A percentile compares a stretch with the other conserved stretches of the same genome.
Evolutionary conservation across 1,284 basidiomycete genomes (phyloP).

Genomic region (Ceratobasidium sp.): DNA sequence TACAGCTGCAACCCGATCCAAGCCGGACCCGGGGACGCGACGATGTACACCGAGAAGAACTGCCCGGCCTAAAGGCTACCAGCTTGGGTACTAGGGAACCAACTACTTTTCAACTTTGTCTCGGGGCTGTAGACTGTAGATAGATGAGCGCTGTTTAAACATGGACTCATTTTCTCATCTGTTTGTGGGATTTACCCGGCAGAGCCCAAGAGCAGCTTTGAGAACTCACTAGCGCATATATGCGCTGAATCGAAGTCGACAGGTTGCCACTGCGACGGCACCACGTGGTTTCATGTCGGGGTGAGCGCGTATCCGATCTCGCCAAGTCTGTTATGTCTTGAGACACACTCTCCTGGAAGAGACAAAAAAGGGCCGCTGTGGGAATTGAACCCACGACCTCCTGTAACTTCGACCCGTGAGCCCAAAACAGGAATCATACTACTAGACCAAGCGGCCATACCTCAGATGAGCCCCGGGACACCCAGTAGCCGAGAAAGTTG

Average conservation of each 20-base stretch:
- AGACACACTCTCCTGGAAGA: not conserved
- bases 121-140: not conserved
- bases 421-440: slow-evolving; percentile 47
- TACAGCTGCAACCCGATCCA: slow-evolving; percentile 55
- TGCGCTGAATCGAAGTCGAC: too few relatives aligned
- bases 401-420: slow-evolving; percentile 18
- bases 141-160: not conserved
- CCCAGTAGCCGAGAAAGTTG: too few relatives aligned
- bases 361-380: slow-evolving; percentile 42
- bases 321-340: too few relatives aligned
- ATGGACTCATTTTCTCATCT: slow-evolving; percentile 45
- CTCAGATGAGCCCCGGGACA: too few relatives aligned
- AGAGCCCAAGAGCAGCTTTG: too few relatives aligned
- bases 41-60: slow-evolving; percentile 46
- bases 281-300: too few relatives aligned
- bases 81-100: too few relatives aligned
- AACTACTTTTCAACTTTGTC: not conserved
- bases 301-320: too few relatives aligned
- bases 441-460: slow-evolving; percentile 46
- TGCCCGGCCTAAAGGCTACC: slow-evolving; percentile 36
- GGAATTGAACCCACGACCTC: slow-evolving; percentile 48
- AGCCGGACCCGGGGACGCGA: slow-evolving; percentile 49
- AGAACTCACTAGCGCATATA: too few relatives aligned
- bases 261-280: too few relatives aligned
- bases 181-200: not conserved